phyloP scores from a whole-genome alignment of 2,329 filamentous ascomycete species.

The Aspergillus sp. region DNA sequence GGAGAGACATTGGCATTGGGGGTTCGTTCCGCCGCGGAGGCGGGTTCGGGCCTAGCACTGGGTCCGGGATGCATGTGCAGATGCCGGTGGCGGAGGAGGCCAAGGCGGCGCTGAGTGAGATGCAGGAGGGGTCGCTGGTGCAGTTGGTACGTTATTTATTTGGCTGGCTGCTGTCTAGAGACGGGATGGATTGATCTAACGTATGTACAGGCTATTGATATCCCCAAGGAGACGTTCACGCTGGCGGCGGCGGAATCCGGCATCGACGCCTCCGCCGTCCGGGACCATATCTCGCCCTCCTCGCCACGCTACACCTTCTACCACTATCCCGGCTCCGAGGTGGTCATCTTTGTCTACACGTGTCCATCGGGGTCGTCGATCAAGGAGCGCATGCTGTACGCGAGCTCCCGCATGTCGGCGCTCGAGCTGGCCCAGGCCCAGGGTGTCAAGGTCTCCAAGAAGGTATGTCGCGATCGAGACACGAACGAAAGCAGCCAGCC shows the following conservation, averaged over 20 bases:
- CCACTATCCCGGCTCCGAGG: conserved; percentile 47
- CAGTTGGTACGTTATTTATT: conserved; percentile 45
- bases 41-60: conserved; percentile 16
- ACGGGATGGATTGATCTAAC: conserved; percentile 9
- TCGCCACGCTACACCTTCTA: conserved; percentile 63
- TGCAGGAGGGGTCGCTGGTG: conserved; percentile 43
- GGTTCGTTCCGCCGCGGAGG: conserved; percentile 30
- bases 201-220: conserved; percentile 37
- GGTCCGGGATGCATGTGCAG: conserved; percentile 44
- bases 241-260: conserved; percentile 47
- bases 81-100: conserved; percentile 55
- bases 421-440: conserved; percentile 53
- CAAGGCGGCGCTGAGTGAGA: conserved; percentile 46
- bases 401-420: conserved; percentile 56
- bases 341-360: conserved; percentile 62
- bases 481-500: neutral
- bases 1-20: conserved; percentile 47
- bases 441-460: conserved; percentile 57
- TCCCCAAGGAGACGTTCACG: conserved; percentile 53
- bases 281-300: conserved; percentile 47
- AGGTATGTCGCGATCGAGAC: conserved; percentile 33
- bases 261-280: conserved; percentile 44
- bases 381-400: conserved; percentile 65
- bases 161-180: neutral
- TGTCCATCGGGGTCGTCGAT: conserved; percentile 61